Conservation (phyloP, 129 eudicot species). For the Centaurea solstitialis region DNA sequence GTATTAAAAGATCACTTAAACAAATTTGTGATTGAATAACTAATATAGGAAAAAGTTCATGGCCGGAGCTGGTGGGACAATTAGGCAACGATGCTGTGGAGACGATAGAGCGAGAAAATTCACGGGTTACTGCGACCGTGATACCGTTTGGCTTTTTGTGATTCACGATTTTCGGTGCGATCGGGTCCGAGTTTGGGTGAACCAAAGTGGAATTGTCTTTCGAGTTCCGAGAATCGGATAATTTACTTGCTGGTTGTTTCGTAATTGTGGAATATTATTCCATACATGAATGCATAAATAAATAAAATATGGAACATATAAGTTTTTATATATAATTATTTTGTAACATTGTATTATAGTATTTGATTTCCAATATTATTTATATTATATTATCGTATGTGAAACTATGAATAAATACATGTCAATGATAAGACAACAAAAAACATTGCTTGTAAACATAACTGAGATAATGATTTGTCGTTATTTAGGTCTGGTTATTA, state of each 20-base stretch:
- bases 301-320: not conserved
- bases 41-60: slow-evolving; percentile 39
- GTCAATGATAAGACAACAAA: too few relatives aligned
- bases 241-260: not conserved
- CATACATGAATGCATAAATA: not conserved
- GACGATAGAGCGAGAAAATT: too few relatives aligned
- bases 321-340: not conserved
- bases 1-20: not conserved
- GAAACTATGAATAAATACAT: too few relatives aligned
- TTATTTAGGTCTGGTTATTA: too few relatives aligned
- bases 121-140: not conserved
- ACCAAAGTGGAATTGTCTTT: slow-evolving; percentile 34
- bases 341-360: not conserved
- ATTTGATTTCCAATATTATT: not conserved
- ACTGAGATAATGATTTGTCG: too few relatives aligned
- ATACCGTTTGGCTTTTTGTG: slow-evolving; percentile 32
- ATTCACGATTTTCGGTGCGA: slow-evolving; percentile 46
- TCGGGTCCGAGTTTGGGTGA: slow-evolving; percentile 60
- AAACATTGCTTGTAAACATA: too few relatives aligned
- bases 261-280: not conserved
- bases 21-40: not conserved
- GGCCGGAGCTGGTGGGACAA: slow-evolving; percentile 55
- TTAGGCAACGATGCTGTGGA: not conserved
- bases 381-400: too few relatives aligned
- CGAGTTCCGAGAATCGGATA: slow-evolving; percentile 42